Percentiles rank a stretch among this genome's conserved stretches.
Evolutionary conservation across 257 asterid species (phyloP).

Genomic region (Haberlea rhodopensis): DNA sequence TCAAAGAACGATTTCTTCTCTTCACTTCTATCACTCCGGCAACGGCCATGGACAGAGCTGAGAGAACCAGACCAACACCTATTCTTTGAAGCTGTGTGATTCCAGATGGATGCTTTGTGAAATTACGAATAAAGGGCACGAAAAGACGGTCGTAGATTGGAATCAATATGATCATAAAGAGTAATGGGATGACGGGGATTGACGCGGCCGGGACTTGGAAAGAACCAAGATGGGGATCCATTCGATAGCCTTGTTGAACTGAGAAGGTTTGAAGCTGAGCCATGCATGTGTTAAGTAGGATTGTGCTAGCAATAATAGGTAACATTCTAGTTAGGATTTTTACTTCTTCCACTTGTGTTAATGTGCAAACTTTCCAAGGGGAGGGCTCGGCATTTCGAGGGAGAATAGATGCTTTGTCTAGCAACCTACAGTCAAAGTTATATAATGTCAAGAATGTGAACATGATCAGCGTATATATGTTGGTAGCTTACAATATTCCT

Average conservation of each 20-base stretch:
- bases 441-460: neutral
- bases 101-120: constrained; percentile 59
- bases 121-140: constrained; percentile 47
- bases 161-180: constrained; percentile 53
- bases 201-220: constrained; percentile 64
- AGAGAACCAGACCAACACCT: constrained; percentile 66
- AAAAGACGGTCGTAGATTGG: constrained; percentile 58
- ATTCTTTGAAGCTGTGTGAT: constrained; percentile 69
- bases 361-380: constrained; percentile 62
- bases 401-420: constrained; percentile 67
- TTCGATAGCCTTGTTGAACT: constrained; percentile 57
- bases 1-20: constrained; percentile 42
- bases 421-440: constrained; percentile 32
- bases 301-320: constrained; percentile 66
- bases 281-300: constrained; percentile 65
- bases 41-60: constrained; percentile 54
- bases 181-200: constrained; percentile 56
- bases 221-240: constrained; percentile 52
- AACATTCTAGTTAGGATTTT: constrained; percentile 61
- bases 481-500: neutral
- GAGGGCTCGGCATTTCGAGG: constrained; percentile 30
- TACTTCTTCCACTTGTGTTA: constrained; percentile 71
- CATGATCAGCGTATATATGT: neutral
- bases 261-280: constrained; percentile 79
- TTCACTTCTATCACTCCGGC: constrained; percentile 66